Conservation (phyloP, 2,329 filamentous ascomycete genomes). For the Incumbomyces lentus region DNA sequence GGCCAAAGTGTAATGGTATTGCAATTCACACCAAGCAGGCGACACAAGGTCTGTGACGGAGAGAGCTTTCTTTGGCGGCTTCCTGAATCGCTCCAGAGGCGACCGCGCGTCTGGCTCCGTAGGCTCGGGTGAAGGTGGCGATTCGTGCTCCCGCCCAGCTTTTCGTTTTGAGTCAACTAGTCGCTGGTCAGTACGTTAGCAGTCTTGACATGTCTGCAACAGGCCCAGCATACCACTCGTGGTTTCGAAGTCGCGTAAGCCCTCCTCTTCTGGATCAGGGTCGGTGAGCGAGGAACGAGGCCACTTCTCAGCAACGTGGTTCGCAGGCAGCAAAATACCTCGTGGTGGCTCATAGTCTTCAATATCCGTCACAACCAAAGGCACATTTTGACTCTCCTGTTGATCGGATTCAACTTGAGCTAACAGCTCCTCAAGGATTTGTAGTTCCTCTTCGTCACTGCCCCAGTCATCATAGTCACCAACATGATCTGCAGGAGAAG, state of each 20-base stretch:
- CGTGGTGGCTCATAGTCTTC: conserved; percentile 34
- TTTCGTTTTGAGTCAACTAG: conserved; percentile 15
- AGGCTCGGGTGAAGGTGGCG: conserved; percentile 9
- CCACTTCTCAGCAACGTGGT: conserved; percentile 22
- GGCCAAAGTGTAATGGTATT: conserved; percentile 80
- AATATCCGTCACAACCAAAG: conserved; percentile 28
- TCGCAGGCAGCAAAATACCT: conserved; percentile 30
- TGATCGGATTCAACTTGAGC: conserved; percentile 29
- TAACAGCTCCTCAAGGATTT: conserved; percentile 42
- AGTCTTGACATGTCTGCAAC: conserved; percentile 32
- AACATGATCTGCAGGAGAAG: conserved; percentile 5
- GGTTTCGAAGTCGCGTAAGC: conserved; percentile 11
- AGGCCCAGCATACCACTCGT: conserved; percentile 13
- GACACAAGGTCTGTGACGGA: conserved; percentile 82
- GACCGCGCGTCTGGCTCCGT: conserved; percentile 38
- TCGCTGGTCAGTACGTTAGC: conserved; percentile 29
- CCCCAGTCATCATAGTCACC: conserved; percentile 58
- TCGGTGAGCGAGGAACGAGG: conserved; percentile 15
- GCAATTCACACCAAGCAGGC: conserved; percentile 90
- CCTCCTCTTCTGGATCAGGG: conserved; percentile 7
- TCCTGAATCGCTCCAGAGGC: conserved; percentile 69
- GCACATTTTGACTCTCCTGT: conserved; percentile 13
- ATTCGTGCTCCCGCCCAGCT: background rate
- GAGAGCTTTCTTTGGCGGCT: conserved; percentile 64
- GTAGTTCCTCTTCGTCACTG: conserved; percentile 41